Base-by-base conservation (phyloP, 352 stramenopile genomes). In the Globisporangium paroecandrum region DNA sequence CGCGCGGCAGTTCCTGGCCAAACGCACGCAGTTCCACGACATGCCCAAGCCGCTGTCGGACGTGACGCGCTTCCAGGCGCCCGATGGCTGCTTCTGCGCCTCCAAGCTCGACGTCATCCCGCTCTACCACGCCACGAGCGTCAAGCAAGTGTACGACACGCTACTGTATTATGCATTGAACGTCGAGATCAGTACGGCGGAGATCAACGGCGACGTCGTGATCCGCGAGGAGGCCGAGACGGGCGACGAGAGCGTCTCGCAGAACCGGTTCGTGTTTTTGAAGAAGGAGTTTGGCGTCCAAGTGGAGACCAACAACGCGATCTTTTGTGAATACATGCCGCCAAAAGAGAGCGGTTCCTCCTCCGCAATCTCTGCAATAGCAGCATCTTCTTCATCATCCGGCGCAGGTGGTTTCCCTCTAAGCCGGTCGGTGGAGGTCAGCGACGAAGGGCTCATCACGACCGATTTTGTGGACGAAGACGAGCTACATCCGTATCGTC, bases 51-150 rank as follows among this genome's bases (percentile, higher is more conserved):
- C 59, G 8, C 71, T 69, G 27, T 68, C 68, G 4, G 75, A 80
- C 76, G 75, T 43, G 36, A 15, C 36, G 36, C 69, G 36, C 81
- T 75, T 54, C 73, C 76, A 47, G 64, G 36, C 51, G 0, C 3
- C 20, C 4, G 51, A 58, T 9, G 51, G 51, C 8, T 8, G 9
- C 7, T 7, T 58, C 3, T 58, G 51, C 51, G 4, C 51, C 24
- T n/a, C 71, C 34, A 72, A 74, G 18, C 83, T 84, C 54, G 75
- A 83, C 62, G 74, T 65, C 18, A 3, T 64, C 38, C 64, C 64
- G 25, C 36, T 69, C 18, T 59, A 41, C 15, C 27, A 58, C 55
- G 64, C 64, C 7, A 47, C 29, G 27, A 54, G 65, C 53, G 57
- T 69, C 57, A 57, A 60, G 58, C 58, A 61, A 4, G 65, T 65